Evolutionary conservation across 257 asterid species (phyloP).

Genomic region (Thymus quinquecostatus): DNA sequence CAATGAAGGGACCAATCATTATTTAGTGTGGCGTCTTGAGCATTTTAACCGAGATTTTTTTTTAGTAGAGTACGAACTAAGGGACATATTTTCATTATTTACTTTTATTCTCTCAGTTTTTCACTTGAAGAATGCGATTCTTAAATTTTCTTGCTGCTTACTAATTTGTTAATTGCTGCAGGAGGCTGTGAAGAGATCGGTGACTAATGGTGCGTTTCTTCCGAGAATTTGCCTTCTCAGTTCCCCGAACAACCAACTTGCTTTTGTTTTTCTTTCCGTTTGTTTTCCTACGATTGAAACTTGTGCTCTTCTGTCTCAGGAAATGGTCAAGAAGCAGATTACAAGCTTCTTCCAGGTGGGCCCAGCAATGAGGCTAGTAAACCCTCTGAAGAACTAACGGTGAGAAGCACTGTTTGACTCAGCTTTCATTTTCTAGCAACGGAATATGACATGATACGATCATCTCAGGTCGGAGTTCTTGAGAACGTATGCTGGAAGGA

Average conservation of each 20-base stretch:
- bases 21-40: background rate
- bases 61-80: slow-evolving; percentile 4
- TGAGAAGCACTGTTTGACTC: slow-evolving; percentile 34
- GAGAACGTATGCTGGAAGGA: slow-evolving; percentile 95
- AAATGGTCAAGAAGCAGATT: slow-evolving; percentile 64
- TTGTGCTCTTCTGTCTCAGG: slow-evolving; percentile 32
- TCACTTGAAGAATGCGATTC: no score
- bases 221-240: slow-evolving; percentile 11
- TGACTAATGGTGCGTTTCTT: slow-evolving; percentile 56
- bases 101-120: no score
- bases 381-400: slow-evolving; percentile 55
- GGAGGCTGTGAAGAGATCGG: slow-evolving; percentile 66
- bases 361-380: slow-evolving; percentile 50
- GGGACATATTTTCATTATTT: no score
- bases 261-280: background rate
- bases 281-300: slow-evolving; percentile 26
- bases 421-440: slow-evolving; percentile 12
- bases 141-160: slow-evolving; percentile 11
- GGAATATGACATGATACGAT: slow-evolving; percentile 21
- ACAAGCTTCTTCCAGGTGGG: slow-evolving; percentile 78
- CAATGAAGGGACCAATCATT: background rate
- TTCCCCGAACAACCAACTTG: slow-evolving; percentile 18
- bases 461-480: slow-evolving; percentile 65
- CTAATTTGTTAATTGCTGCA: slow-evolving; percentile 36
- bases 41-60: background rate